phyloP scores from a whole-genome alignment of 768 basidiomycete species.

The Coprinellus aureogranulatus region DNA sequence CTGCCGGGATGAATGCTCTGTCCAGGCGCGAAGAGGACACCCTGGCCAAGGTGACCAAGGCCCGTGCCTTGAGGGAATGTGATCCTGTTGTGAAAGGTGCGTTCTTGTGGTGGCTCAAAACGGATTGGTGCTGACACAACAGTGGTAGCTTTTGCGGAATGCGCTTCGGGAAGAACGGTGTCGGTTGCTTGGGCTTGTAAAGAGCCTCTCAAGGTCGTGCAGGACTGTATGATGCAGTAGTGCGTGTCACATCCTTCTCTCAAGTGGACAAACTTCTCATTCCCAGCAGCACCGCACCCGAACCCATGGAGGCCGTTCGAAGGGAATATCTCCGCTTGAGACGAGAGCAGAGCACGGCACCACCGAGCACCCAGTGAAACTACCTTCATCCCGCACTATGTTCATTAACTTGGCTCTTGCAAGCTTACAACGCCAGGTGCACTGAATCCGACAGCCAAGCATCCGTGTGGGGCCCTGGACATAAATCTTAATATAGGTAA shows the following conservation, averaged over 20 bases:
- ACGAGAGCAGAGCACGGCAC: slow-evolving; percentile 38
- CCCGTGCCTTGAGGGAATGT: slow-evolving; percentile 75
- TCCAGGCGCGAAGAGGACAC: slow-evolving; percentile 88
- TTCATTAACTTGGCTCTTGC: too few species aligned
- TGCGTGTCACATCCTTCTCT: slow-evolving; percentile 36
- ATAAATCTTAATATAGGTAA: background rate
- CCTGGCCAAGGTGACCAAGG: slow-evolving; percentile 78
- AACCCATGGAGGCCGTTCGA: slow-evolving; percentile 70
- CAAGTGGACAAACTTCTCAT: background rate
- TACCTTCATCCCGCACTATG: background rate
- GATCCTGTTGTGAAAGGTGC: slow-evolving; percentile 72
- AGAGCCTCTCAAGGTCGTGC: slow-evolving; percentile 62
- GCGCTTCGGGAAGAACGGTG: slow-evolving; percentile 74
- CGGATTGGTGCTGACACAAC: background rate
- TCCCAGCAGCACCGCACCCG: slow-evolving; percentile 61
- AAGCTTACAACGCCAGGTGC: too few species aligned
- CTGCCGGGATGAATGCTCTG: slow-evolving; percentile 66
- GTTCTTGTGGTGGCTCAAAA: slow-evolving; percentile 4
- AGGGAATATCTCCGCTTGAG: slow-evolving; percentile 66
- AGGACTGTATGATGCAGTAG: slow-evolving; percentile 80
- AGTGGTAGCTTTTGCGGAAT: slow-evolving; percentile 75
- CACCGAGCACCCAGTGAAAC: background rate
- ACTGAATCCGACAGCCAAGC: too few species aligned
- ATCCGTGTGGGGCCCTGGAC: too few species aligned
- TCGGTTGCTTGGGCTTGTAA: slow-evolving; percentile 86